A percentile compares a stretch with the other conserved stretches of the same genome.
Conservation (phyloP, 306 rosid species). For the Gynostemma pentaphyllum region DNA sequence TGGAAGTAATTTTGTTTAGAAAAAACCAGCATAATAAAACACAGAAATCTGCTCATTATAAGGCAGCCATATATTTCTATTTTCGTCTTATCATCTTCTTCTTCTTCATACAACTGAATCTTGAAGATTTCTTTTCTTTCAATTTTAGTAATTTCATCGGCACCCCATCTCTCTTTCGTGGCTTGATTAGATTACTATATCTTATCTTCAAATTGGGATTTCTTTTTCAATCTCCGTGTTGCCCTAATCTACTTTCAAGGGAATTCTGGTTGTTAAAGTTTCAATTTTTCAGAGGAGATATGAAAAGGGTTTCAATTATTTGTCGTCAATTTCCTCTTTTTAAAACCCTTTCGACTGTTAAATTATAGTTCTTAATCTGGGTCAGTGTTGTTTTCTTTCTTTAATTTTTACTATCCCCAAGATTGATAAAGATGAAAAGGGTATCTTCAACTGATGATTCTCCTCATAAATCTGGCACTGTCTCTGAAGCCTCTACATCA, state of each 20-base stretch:
- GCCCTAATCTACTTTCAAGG: no score
- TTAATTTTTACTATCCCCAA: not conserved
- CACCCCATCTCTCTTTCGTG: not conserved
- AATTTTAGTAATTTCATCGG: not conserved
- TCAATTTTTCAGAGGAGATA: no score
- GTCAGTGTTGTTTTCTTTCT: not conserved
- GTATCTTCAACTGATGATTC: conserved; percentile 9
- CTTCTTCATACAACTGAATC: no score
- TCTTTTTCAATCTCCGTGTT: no score
- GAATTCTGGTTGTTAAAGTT: no score
- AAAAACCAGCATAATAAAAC: not conserved
- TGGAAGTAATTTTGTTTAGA: not conserved
- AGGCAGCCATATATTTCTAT: not conserved
- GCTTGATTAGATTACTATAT: no score
- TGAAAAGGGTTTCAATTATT: no score
- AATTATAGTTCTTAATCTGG: not conserved
- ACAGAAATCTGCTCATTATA: not conserved
- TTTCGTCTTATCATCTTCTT: not conserved
- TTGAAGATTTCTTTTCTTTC: no score
- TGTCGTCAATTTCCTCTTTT: not conserved
- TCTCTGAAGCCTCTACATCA: conserved; percentile 1
- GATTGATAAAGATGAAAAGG: conserved; percentile 26
- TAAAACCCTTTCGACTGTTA: not conserved
- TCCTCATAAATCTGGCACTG: conserved; percentile 11
- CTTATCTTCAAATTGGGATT: not conserved